These are phyloP conservation scores for Bullera alba DNA, from an alignment of 768 basidiomycete genomes.

Conservation along the genomic window DNA sequence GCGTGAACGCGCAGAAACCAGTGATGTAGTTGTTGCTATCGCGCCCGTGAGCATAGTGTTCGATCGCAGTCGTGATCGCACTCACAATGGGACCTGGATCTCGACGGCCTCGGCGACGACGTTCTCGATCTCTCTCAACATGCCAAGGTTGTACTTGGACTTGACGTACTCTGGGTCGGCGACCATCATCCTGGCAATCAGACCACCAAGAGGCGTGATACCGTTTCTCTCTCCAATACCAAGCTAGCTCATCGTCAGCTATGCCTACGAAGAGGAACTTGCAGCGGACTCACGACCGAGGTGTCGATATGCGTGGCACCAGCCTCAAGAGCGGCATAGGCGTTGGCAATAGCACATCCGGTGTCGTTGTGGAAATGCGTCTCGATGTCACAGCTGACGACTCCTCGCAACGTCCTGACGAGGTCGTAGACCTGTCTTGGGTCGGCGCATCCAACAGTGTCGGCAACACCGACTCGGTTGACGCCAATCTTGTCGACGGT, in stretches of 20 bases:
- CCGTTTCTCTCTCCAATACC: constrained; percentile 99
- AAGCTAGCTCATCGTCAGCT: constrained; percentile 53
- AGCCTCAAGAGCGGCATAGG: constrained; percentile 94
- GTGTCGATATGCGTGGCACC: constrained; percentile 99
- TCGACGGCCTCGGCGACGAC: constrained; percentile 97
- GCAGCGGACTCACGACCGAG: constrained; percentile 46
- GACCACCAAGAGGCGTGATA: constrained; percentile 94
- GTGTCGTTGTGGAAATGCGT: constrained; percentile 98
- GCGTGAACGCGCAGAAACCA: constrained; percentile 98
- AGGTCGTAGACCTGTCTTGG: constrained; percentile 98
- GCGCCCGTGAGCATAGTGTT: neutral
- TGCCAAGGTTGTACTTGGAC: constrained; percentile 93
- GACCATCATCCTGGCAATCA: constrained; percentile 89
- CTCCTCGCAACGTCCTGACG: constrained; percentile 88
- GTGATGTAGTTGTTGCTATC: constrained; percentile 54
- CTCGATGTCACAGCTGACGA: constrained; percentile 96
- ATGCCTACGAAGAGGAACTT: neutral
- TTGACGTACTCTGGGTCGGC: constrained; percentile 99
- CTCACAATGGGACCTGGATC: constrained; percentile 81
- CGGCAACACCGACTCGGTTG: constrained; percentile 96
- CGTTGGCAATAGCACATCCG: constrained; percentile 83
- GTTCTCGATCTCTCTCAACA: constrained; percentile 98
- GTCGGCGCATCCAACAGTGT: constrained; percentile 98
- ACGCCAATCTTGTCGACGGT: constrained; percentile 99
- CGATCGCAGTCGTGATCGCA: neutral